Conservation (phyloP, 305 asterid species). For the Vinca major region DNA sequence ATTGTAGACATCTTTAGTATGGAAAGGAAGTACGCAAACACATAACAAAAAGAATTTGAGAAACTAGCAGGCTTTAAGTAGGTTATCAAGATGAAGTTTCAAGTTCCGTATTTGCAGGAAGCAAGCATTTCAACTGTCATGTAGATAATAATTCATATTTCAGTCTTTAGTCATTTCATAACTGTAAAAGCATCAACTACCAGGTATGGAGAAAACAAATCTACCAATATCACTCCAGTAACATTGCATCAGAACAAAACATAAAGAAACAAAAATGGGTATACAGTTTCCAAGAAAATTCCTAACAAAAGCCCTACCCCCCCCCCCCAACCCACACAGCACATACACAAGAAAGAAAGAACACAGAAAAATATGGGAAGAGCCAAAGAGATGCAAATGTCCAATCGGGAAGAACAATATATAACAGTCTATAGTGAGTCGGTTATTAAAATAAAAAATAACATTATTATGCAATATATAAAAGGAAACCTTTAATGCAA, state of each 20-base stretch:
- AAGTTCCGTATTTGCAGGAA: not conserved
- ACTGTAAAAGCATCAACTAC: not conserved
- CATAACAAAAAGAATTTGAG: not conserved
- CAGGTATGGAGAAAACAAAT: not conserved
- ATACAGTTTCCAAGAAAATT: too few species aligned
- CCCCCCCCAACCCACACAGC: too few species aligned
- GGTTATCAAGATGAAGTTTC: not conserved
- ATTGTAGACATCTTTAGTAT: not conserved
- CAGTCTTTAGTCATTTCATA: not conserved
- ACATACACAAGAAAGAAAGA: too few species aligned
- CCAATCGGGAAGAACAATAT: not conserved
- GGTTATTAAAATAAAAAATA: not conserved
- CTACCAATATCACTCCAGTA: not conserved
- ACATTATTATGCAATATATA: not conserved
- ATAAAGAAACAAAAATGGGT: not conserved
- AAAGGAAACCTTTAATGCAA: conserved; percentile 70
- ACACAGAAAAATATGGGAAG: not conserved
- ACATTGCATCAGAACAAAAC: not conserved
- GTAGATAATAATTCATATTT: not conserved
- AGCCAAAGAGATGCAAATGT: not conserved
- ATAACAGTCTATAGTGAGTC: not conserved
- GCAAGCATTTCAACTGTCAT: not conserved
- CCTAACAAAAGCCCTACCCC: too few species aligned
- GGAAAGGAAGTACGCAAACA: not conserved
- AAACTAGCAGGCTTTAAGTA: not conserved